Base-by-base conservation (phyloP, 768 basidiomycete genomes). In the Cyclocybe cylindracea region DNA sequence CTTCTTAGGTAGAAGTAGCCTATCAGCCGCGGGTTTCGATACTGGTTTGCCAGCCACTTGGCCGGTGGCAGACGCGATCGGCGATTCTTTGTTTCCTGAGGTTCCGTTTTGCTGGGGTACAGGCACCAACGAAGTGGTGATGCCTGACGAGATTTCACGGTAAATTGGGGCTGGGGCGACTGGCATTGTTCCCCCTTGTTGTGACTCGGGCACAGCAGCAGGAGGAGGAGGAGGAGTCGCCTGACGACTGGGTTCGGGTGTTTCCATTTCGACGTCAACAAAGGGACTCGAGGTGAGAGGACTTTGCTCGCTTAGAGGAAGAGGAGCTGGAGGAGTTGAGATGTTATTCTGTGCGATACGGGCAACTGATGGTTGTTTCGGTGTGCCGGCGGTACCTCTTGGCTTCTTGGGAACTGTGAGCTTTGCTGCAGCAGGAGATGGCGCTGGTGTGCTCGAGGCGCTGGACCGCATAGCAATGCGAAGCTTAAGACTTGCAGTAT, bases 401-500 rank as follows among this genome's bases (percentile, higher is more conserved):
- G 55, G 13, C 48, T 69, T 71, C 54, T 65, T 70, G 19, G 61
- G 51, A 36, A 55, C 40, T 9, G 54, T 51, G 10, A 53, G 59
- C 36, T 55, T 59, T 31, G 55, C 64, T 7, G 62, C 50, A n/a
- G 61, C 51, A n/a, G 64, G 61, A 38, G 61, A 60, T 10, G 66
- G 57, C 7, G 60, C 57, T 38, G 63, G 55, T 10, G 62, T 55
- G 40, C 54, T 53, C 34, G 67, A 60, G 38, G 55, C 50, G 51
- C 66, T 62, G 40, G 61, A 58, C 33, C 68, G 63, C 3, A 68
- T 56, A 48, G 57, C 58, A 41, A 62, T 44, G 13, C 61, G 61
- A 5, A 74, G 58, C 60, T 74, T 78, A 46, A 72, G 60, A 40
- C 61, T 68, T 51, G 72, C 66, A 48, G 55, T 46, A 36, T 74